Percentiles rank a stretch among this genome's conserved stretches.
phyloP scores from a whole-genome alignment of 108 stramenopile genomes.

The Nitzschia palea region DNA sequence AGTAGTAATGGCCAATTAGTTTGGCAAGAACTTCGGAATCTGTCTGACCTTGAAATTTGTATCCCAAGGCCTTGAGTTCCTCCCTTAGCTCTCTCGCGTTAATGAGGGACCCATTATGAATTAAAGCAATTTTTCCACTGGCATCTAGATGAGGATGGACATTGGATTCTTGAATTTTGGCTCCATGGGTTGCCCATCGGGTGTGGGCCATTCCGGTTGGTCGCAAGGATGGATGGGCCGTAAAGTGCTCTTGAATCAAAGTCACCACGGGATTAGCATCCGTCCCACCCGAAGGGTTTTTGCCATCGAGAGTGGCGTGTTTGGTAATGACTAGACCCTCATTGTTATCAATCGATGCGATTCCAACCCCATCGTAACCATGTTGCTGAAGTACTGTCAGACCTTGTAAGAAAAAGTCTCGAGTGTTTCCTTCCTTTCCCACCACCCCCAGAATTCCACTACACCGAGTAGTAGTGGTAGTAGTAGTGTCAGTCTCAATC shows the following conservation, averaged over 20 bases:
- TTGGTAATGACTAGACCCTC: constrained; percentile 75
- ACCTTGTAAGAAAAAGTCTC: constrained; percentile 87
- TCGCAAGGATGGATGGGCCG: not conserved
- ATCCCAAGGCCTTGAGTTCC: constrained; percentile 78
- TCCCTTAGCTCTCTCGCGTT: constrained; percentile 91
- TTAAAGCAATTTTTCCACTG: constrained; percentile 92
- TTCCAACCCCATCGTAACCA: constrained; percentile 98
- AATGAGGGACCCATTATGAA: constrained; percentile 99
- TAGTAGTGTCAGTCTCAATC: too few species aligned
- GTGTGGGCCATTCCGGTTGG: constrained; percentile 95
- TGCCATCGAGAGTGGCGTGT: constrained; percentile 89
- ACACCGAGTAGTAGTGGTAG: too few species aligned
- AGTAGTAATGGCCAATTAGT: constrained; percentile 87
- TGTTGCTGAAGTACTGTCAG: constrained; percentile 95
- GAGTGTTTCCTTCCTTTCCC: constrained; percentile 35
- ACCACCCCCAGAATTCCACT: constrained; percentile 52
- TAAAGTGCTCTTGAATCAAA: not conserved
- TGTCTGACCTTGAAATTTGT: constrained; percentile 89
- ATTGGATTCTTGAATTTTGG: constrained; percentile 93
- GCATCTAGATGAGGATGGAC: constrained; percentile 96
- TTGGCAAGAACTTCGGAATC: constrained; percentile 99
- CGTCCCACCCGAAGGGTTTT: constrained; percentile 47
- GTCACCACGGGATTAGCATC: not conserved
- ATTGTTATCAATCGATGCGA: constrained; percentile 77
- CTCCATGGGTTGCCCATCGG: constrained; percentile 99